A percentile compares a stretch with the other conserved stretches of the same genome.
These are phyloP conservation scores for Agrocybe pediades DNA, from an alignment of 768 basidiomycete genomes.

Conservation along the genomic window DNA sequence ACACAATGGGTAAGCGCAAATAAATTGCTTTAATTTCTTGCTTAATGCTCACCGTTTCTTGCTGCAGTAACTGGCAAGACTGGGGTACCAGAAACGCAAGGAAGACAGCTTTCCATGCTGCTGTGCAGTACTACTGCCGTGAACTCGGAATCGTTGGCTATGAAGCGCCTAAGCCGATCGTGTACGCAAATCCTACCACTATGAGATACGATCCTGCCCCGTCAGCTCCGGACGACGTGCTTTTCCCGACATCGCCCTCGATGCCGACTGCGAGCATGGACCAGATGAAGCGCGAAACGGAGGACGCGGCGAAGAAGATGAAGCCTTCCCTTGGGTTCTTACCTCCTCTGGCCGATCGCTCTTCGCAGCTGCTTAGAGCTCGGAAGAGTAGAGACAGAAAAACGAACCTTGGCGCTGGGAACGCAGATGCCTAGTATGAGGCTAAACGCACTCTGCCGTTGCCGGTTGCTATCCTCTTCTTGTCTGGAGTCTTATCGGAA, in stretches of 20 bases:
- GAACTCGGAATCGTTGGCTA: slow-evolving; percentile 67
- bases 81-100: slow-evolving; percentile 65
- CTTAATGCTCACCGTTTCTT: background rate
- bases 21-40: background rate
- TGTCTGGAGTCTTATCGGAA: no score
- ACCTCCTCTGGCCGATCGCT: slow-evolving; percentile 40
- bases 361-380: slow-evolving; percentile 32
- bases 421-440: slow-evolving; percentile 14
- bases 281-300: slow-evolving; percentile 22
- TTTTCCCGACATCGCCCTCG: slow-evolving; percentile 5
- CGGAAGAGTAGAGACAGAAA: slow-evolving; percentile 47
- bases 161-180: slow-evolving; percentile 63
- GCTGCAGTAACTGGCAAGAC: slow-evolving; percentile 35
- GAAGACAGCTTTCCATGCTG: slow-evolving; percentile 79
- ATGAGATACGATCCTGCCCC: slow-evolving; percentile 19
- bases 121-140: slow-evolving; percentile 70
- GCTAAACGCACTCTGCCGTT: no score
- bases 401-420: slow-evolving; percentile 37
- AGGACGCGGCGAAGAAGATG: slow-evolving; percentile 28
- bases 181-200: slow-evolving; percentile 40
- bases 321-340: slow-evolving; percentile 48
- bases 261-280: slow-evolving; percentile 10
- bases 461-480: no score
- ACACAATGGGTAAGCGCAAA: slow-evolving; percentile 47
- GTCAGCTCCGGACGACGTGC: slow-evolving; percentile 12